phyloP scores from a whole-genome alignment of 2,329 filamentous ascomycete species.

The Trichoderma gracile region DNA sequence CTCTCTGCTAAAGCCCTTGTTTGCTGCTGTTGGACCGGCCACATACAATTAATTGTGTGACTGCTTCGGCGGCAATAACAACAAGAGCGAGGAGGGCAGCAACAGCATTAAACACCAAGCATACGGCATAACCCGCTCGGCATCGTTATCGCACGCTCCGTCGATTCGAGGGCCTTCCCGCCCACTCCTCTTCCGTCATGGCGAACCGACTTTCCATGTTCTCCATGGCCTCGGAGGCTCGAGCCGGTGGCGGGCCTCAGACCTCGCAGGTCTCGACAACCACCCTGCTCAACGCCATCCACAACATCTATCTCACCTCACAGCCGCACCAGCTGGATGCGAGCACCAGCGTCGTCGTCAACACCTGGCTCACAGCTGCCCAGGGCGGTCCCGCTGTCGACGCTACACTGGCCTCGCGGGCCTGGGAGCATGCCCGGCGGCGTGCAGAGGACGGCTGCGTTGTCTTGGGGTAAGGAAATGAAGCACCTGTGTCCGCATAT shows the following conservation, averaged over 20 bases:
- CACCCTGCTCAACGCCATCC: conserved; percentile 85
- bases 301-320: conserved; percentile 81
- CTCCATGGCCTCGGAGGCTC: conserved; percentile 62
- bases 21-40: conserved; percentile 2
- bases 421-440: conserved; percentile 94
- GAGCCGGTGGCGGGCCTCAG: conserved; percentile 61
- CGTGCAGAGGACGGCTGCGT: conserved; percentile 95
- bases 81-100: neutral
- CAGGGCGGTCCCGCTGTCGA: conserved; percentile 76
- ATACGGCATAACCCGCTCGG: neutral
- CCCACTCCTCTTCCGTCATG: conserved; percentile 44
- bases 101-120: neutral
- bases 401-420: conserved; percentile 71
- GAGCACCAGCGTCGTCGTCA: conserved; percentile 87
- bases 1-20: conserved; percentile 2
- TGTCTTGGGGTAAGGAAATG: conserved; percentile 71
- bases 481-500: neutral
- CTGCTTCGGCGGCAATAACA: neutral
- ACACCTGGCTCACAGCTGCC: conserved; percentile 87
- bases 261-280: conserved; percentile 86
- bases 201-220: conserved; percentile 69
- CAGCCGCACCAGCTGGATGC: conserved; percentile 86
- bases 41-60: conserved; percentile 4
- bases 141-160: conserved; percentile 7
- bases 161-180: conserved; percentile 31